phyloP scores from a whole-genome alignment of 1,284 basidiomycete species.

The Marasmius oreades region DNA sequence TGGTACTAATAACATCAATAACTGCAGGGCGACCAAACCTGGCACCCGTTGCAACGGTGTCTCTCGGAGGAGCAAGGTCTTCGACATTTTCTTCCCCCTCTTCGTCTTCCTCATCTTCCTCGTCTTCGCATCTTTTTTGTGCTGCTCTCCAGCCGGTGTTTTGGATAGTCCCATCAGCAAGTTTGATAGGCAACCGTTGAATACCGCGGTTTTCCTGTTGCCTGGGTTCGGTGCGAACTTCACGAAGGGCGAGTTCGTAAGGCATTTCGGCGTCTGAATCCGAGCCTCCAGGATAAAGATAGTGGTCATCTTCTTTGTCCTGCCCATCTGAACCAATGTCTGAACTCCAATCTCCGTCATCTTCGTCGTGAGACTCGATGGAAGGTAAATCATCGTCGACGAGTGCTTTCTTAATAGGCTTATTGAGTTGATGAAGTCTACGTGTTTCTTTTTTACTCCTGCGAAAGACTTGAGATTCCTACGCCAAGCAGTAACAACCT shows the following conservation, averaged over 20 bases:
- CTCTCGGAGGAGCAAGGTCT: constrained; percentile 30
- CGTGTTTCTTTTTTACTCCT: constrained; percentile 80
- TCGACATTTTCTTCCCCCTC: constrained; percentile 31
- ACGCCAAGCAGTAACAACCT: constrained; percentile 3
- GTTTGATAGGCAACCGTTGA: constrained; percentile 80
- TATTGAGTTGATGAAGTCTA: constrained; percentile 58
- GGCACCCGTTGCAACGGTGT: constrained; percentile 73
- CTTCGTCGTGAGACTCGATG: constrained; percentile 57
- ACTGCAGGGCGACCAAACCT: constrained; percentile 82
- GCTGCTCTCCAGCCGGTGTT: constrained; percentile 46
- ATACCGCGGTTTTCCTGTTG: constrained; percentile 45
- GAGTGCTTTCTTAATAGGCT: constrained; percentile 45
- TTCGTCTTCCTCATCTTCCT: constrained; percentile 40
- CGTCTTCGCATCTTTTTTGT: constrained; percentile 27
- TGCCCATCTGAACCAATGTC: constrained; percentile 28
- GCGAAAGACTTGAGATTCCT: constrained; percentile 3
- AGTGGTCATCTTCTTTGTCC: constrained; percentile 24
- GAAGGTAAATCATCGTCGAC: constrained; percentile 60
- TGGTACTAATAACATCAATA: constrained; percentile 66
- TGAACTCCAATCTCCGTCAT: constrained; percentile 55
- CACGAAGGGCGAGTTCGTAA: constrained; percentile 62
- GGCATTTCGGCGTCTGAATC: constrained; percentile 70
- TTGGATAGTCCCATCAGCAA: constrained; percentile 74
- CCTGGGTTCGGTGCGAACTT: constrained; percentile 42
- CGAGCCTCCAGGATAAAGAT: constrained; percentile 18